Conservation (phyloP, 176 grass and related monocot genomes). For the Bolboschoenus planiculmis region DNA sequence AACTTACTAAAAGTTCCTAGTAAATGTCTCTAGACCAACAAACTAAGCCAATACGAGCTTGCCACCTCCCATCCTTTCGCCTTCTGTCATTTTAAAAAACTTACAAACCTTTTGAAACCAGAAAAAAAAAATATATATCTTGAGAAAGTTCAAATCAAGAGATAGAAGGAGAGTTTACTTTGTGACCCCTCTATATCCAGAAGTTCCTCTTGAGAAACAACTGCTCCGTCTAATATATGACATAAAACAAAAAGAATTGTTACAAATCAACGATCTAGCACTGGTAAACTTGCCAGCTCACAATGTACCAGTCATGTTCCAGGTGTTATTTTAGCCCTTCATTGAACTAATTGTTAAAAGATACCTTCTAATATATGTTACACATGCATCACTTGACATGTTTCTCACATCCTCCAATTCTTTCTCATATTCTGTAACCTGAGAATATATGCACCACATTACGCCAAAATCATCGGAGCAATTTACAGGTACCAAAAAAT, state of each 20-base stretch:
- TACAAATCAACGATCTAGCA: not conserved
- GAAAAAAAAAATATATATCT: constrained; percentile 9
- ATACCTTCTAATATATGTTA: constrained; percentile 94
- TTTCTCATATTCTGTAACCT: constrained; percentile 67
- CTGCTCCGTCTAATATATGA: constrained; percentile 65
- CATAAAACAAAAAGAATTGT: not conserved
- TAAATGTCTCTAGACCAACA: constrained; percentile 93
- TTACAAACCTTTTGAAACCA: not conserved
- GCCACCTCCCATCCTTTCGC: constrained; percentile 96
- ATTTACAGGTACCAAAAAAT: not conserved
- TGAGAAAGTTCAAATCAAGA: not conserved
- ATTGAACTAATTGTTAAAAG: constrained; percentile 14
- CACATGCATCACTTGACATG: constrained; percentile 71
- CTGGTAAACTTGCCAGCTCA: not conserved
- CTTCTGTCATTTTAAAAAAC: constrained; percentile 39
- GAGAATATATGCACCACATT: not conserved
- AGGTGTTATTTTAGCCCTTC: not conserved
- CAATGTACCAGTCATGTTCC: not conserved
- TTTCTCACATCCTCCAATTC: constrained; percentile 57
- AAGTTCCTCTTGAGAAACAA: constrained; percentile 99
- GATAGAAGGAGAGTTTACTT: constrained; percentile 46
- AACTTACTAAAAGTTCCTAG: constrained; percentile 81
- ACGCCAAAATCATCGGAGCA: not conserved
- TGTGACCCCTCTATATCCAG: constrained; percentile 90
- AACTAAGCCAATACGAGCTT: constrained; percentile 89